Conservation (phyloP, 129 eudicot genomes). For the Logfia minima region DNA sequence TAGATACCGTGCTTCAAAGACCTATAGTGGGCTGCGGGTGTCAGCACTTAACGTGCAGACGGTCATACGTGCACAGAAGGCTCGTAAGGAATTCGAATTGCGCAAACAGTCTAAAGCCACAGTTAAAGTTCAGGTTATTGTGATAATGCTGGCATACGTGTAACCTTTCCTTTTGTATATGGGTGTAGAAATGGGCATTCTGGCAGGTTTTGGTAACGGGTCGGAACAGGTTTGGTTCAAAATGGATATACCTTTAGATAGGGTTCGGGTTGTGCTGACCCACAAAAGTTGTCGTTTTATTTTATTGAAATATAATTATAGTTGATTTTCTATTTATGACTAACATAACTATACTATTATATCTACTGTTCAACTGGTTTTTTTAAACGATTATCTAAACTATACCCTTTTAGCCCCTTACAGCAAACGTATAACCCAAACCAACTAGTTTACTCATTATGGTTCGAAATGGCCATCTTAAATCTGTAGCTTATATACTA, state of each 20-base stretch:
- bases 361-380: neutral
- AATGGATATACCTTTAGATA: neutral
- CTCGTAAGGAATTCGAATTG: slow-evolving; percentile 54
- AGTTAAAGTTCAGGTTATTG: slow-evolving; percentile 68
- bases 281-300: neutral
- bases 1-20: slow-evolving; percentile 48
- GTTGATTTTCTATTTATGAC: neutral
- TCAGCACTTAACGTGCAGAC: slow-evolving; percentile 72
- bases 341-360: neutral
- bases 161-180: slow-evolving; percentile 10
- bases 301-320: neutral
- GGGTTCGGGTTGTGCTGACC: neutral
- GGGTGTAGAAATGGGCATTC: neutral
- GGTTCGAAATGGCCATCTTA: neutral
- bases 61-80: slow-evolving; percentile 67
- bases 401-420: neutral
- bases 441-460: neutral
- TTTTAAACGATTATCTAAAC: neutral
- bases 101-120: slow-evolving; percentile 76
- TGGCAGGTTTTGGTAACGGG: neutral
- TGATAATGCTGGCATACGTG: slow-evolving; percentile 7
- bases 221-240: neutral
- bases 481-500: slow-evolving; percentile 10
- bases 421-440: neutral
- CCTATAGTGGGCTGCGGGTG: slow-evolving; percentile 46